Evolutionary conservation across 129 eudicot genomes (phyloP).

Genomic region (Silybum marianum): DNA sequence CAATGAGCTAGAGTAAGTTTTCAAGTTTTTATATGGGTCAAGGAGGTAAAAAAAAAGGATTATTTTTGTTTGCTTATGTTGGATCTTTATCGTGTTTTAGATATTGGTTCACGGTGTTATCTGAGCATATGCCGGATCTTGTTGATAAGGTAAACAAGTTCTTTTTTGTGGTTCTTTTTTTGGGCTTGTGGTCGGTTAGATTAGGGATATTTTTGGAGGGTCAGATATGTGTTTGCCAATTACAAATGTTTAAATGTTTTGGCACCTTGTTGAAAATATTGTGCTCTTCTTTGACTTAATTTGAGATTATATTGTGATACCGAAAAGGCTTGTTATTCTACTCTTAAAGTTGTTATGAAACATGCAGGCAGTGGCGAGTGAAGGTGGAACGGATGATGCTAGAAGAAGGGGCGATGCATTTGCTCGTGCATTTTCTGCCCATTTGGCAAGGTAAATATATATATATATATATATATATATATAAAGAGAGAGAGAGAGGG

Average conservation of each 20-base stretch:
- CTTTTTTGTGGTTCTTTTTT: background rate
- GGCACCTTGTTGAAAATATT: background rate
- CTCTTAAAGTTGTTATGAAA: background rate
- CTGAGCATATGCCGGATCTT: slow-evolving; percentile 89
- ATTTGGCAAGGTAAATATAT: slow-evolving; percentile 70
- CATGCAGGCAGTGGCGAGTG: slow-evolving; percentile 97
- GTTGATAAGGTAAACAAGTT: slow-evolving; percentile 76
- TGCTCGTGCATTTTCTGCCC: slow-evolving; percentile 98
- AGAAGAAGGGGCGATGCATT: slow-evolving; percentile 97
- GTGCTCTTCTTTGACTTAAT: background rate
- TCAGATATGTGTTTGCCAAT: background rate
- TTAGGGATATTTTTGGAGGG: background rate
- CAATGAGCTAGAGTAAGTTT: slow-evolving; percentile 89
- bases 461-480: no score
- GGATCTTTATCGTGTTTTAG: slow-evolving; percentile 40
- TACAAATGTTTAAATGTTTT: background rate
- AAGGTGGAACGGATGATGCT: slow-evolving; percentile 99
- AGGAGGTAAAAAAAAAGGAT: background rate
- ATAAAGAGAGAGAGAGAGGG: no score
- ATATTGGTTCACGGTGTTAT: slow-evolving; percentile 94
- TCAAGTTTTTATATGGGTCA: background rate
- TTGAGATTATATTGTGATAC: background rate
- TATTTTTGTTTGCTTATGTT: slow-evolving; percentile 9
- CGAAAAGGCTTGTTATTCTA: background rate
- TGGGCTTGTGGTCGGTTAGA: background rate